Conservation (phyloP, 1,284 basidiomycete species). For the Tilletia indica region DNA sequence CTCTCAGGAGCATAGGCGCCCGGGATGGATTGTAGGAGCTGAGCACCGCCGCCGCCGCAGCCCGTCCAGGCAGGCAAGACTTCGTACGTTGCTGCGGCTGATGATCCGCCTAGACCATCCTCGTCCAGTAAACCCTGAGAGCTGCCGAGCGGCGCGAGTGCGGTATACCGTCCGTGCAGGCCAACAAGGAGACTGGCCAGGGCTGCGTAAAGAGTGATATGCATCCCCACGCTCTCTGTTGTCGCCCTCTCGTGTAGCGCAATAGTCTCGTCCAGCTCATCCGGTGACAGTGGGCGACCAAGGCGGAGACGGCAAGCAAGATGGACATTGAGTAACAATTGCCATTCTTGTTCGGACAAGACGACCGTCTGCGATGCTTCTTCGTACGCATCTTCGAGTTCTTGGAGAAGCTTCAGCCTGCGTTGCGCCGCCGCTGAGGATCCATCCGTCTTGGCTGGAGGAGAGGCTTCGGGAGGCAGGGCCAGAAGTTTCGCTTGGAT, state of each 20-base stretch:
- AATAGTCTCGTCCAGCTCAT: background rate
- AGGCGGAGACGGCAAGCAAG: background rate
- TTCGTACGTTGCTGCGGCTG: background rate
- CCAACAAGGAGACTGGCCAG: background rate
- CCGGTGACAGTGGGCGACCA: background rate
- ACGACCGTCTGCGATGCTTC: background rate
- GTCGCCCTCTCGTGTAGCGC: background rate
- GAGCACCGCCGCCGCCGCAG: background rate
- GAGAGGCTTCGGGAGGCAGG: background rate
- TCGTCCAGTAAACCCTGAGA: background rate
- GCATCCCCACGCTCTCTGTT: conserved; percentile 1
- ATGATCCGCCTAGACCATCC: background rate
- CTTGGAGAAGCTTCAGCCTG: background rate
- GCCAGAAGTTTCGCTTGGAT: conserved; percentile 10
- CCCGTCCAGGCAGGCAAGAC: background rate
- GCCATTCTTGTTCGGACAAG: conserved; percentile 6
- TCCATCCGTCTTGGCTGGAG: background rate
- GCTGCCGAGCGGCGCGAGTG: background rate
- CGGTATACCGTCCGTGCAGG: background rate
- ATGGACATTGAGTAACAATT: background rate
- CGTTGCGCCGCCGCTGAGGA: background rate
- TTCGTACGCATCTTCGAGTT: background rate
- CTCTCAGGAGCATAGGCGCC: conserved; percentile 4
- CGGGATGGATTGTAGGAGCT: background rate
- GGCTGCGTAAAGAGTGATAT: background rate